Evolutionary conservation across 306 rosid species (phyloP), one percentile per base, ranked within the genome.

Genomic region (Astragalus glycyphyllos): DNA sequence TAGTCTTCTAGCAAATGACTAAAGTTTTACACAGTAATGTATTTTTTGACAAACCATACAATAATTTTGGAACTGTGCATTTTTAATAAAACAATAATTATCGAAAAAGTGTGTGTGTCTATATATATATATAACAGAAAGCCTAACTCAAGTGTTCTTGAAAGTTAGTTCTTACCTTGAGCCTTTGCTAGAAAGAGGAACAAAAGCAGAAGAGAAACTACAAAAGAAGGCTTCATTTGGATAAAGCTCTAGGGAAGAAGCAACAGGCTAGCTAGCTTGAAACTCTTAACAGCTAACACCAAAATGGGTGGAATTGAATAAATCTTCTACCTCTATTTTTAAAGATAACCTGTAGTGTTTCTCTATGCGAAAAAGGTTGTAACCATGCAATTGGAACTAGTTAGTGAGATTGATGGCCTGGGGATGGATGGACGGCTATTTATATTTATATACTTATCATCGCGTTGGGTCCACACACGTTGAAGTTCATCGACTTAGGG

Each of bases 181-280:
- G 76, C 75, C 35, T 71, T 70, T 15, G 79, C 78, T 42, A 83
- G 72, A 44, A 86, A 74, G 65, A 83, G 77, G 16, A 56, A 79
- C 46, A 83, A 44, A 74, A 90, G 82, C 34, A 88, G 54, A 69
- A 91, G 82, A 74, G 74, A 76, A 69, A 81, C 20, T 35, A 66
- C 55, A 45, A 79, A 41, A 73, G 68, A 62, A 40, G 74, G 60
- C 47, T 62, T 80, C 96, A 91, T 91, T 73, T 78, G 81, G 57
- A 73, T 67, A 47, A 35, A 54, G 54, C 9, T 32, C 9, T 50
- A 11, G 38, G 45, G 55, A 58, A 53, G 71, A 47, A 35, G 55
- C 38, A 23, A 38, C 8, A n/a, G n/a, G n/a, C n/a, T 60, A 10
- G 16, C 29, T 9, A 72, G 55, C 34, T 32, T 40, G 26, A 72